These are phyloP conservation scores for Acanthamoeba lugdunensis DNA, from an alignment of 208 protist genomes.

Conservation along the genomic window DNA sequence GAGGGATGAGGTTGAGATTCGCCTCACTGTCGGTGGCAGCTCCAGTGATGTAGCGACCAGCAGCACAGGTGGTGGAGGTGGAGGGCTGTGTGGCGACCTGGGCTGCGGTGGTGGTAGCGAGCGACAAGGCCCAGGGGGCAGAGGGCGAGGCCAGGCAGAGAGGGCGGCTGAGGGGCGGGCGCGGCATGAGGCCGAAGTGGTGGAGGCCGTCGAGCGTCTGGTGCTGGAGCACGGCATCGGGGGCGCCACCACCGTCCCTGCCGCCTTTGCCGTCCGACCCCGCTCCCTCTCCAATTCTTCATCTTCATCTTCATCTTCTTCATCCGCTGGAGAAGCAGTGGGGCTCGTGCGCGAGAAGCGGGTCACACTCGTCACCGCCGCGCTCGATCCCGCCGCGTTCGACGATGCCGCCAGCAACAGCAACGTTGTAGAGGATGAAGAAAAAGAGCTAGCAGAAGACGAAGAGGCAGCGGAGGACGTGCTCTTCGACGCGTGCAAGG, in stretches of 20 bases:
- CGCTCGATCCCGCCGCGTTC: neutral
- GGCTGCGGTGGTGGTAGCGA: neutral
- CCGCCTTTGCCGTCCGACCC: slow-evolving; percentile 26
- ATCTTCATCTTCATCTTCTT: neutral
- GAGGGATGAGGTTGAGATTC: slow-evolving; percentile 2
- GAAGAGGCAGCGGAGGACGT: neutral
- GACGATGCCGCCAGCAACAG: neutral
- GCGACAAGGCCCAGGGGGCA: neutral
- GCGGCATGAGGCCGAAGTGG: slow-evolving; percentile 23
- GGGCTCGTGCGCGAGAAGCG: slow-evolving; percentile 24
- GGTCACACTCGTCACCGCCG: slow-evolving; percentile 4
- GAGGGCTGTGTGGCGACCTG: neutral
- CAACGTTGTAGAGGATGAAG: neutral
- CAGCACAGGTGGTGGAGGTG: neutral
- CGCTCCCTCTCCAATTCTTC: neutral
- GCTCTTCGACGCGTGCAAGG: neutral
- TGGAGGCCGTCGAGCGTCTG: neutral
- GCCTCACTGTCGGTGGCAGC: neutral
- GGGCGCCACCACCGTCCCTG: slow-evolving; percentile 56
- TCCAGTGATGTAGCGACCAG: neutral
- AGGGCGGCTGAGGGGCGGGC: neutral
- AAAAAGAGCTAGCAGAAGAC: neutral
- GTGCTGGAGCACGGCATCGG: slow-evolving; percentile 9
- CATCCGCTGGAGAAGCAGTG: neutral
- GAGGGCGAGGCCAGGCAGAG: neutral